phyloP scores from a whole-genome alignment of 805 yeast species.

The Blastobotrys peoriensis region DNA sequence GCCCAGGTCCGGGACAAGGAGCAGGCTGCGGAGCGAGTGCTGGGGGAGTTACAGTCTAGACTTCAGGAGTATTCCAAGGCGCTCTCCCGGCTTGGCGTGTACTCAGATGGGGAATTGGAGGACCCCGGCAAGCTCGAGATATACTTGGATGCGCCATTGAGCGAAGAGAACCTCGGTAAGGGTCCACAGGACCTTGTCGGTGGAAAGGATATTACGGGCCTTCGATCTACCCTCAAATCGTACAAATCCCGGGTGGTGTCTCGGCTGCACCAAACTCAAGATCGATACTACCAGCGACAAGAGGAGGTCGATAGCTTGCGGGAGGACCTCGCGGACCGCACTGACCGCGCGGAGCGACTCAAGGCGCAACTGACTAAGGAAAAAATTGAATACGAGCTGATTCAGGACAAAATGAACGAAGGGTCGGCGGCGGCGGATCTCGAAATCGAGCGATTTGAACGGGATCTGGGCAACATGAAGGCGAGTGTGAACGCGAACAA shows the following conservation, averaged over 20 bases:
- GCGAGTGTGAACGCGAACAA: slow-evolving; percentile 44
- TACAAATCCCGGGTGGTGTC: slow-evolving; percentile 35
- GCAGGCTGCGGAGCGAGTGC: slow-evolving; percentile 42
- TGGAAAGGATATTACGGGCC: slow-evolving; percentile 35
- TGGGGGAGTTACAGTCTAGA: slow-evolving; percentile 46
- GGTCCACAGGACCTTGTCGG: slow-evolving; percentile 37
- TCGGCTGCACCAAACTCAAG: slow-evolving; percentile 46
- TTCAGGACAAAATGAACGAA: slow-evolving; percentile 48
- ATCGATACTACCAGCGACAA: slow-evolving; percentile 51
- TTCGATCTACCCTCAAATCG: slow-evolving; percentile 34
- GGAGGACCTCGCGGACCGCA: slow-evolving; percentile 51
- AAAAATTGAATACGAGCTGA: slow-evolving; percentile 50
- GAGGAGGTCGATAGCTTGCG: slow-evolving; percentile 51
- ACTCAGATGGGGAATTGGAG: slow-evolving; percentile 10
- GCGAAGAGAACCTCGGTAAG: slow-evolving; percentile 42
- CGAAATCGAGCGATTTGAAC: slow-evolving; percentile 60
- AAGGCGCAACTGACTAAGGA: slow-evolving; percentile 50
- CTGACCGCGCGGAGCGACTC: slow-evolving; percentile 49
- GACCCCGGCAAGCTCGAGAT: slow-evolving; percentile 35
- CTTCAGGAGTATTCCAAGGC: slow-evolving; percentile 52
- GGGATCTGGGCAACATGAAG: slow-evolving; percentile 48
- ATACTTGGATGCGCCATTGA: slow-evolving; percentile 34
- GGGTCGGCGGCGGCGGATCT: slow-evolving; percentile 49
- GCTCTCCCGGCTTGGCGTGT: slow-evolving; percentile 43
- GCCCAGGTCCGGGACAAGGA: slow-evolving; percentile 46